Base-by-base conservation (phyloP, 768 basidiomycete genomes). In the Suillus placidus region DNA sequence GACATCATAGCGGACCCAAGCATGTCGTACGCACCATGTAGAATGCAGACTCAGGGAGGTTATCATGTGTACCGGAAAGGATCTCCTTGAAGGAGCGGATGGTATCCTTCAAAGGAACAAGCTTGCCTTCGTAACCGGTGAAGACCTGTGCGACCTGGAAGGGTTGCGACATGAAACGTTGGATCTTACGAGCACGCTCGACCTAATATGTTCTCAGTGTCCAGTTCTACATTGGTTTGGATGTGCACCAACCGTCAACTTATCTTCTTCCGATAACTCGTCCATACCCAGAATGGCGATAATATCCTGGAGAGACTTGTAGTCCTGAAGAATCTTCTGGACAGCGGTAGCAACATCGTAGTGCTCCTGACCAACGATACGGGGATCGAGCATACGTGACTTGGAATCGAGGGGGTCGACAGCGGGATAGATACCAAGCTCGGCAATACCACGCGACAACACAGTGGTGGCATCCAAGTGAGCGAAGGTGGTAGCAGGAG, bases 201-300 rank as follows among this genome's bases (percentile, higher is more conserved):
- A 97, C 95, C 90, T 92, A 65, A 10, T 57, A 72, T 6, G n/a
- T 20, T 54, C 37, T 60, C 23, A 54, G 37, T 61, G 58, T 8
- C 45, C 6, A 32, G 13, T 58, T 42, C 37, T 55, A 45, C 63
- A 16, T 26, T 43, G 12, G 35, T 26, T 16, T 34, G 23, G 51
- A 67, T 66, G 34, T 60, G 65, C 67, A 83, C 87, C 78, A 81
- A 94, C 95, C 70, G 96, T 98, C 71, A 99, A 84, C 84, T 99
- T 99, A 84, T 99, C 97, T 84, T 99, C 97, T 79, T 99, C 97
- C 20, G 97, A 99, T 86, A 99, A 89, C 81, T 99, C 97, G 78
- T 99, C 97, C 97, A 99, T 99, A 87, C 97, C 97, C 74, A 99
- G 83, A 83, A 99, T 99, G 76, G 97, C 97, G 84, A 99, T 99